A percentile compares a stretch with the other conserved stretches of the same genome.
These are phyloP conservation scores for Tolypocladium guangdongense DNA, from an alignment of 2,329 filamentous ascomycete species.

Conservation along the genomic window DNA sequence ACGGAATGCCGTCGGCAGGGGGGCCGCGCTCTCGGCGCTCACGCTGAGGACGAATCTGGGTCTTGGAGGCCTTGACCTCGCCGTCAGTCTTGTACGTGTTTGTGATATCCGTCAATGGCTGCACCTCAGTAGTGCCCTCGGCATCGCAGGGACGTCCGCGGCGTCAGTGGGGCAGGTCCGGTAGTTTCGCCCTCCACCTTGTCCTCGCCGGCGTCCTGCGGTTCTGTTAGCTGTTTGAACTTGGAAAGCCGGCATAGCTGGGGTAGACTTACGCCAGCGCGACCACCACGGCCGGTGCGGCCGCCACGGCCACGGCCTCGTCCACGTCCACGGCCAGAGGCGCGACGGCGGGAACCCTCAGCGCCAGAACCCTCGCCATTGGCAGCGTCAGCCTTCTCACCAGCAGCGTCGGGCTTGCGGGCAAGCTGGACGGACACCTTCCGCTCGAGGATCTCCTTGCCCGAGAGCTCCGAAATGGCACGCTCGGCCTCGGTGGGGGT, in stretches of 20 bases:
- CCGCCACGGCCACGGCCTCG: conserved; percentile 60
- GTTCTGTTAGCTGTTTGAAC: background rate
- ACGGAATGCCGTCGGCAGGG: conserved; percentile 92
- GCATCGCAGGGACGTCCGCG: conserved; percentile 34
- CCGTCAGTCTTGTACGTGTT: conserved; percentile 47
- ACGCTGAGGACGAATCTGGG: conserved; percentile 42
- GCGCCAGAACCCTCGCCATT: conserved; percentile 66
- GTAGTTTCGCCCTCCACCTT: conserved; percentile 34
- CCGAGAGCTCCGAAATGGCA: conserved; percentile 89
- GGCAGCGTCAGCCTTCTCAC: conserved; percentile 62
- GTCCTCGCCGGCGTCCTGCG: conserved; percentile 25
- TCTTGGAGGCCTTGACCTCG: conserved; percentile 47
- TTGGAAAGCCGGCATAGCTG: background rate
- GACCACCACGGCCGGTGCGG: conserved; percentile 49
- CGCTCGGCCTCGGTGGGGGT: conserved; percentile 90
- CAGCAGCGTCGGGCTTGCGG: conserved; percentile 85
- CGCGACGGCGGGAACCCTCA: conserved; percentile 52
- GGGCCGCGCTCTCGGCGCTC: conserved; percentile 77
- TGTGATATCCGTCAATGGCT: conserved; percentile 51
- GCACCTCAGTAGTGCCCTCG: conserved; percentile 39
- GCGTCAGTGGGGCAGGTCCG: conserved; percentile 32
- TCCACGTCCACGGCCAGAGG: conserved; percentile 55
- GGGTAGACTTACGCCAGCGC: conserved; percentile 21
- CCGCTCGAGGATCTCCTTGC: conserved; percentile 94
- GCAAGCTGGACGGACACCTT: conserved; percentile 99